phyloP scores from a whole-genome alignment of 306 rosid species.

The Malus domestica region ASM211411v1 NC_041805.1:1256501-1257000 shows the following conservation, averaged over 20 bases:
- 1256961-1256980: background rate
- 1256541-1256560: conserved; percentile 58
- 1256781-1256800: background rate
- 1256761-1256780: conserved; percentile 43
- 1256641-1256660: conserved; percentile 16
- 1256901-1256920: background rate
- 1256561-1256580: conserved; percentile 22
- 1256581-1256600: conserved; percentile 29
- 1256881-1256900: background rate
- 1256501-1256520: conserved; percentile 24
- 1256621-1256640: conserved; percentile 22
- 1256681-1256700: conserved; percentile 7
- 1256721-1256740: conserved; percentile 14
- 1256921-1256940: background rate
- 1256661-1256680: background rate
- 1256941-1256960: background rate
- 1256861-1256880: background rate
- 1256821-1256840: background rate
- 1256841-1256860: background rate
- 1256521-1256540: conserved; percentile 20
- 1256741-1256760: conserved; percentile 24
- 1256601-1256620: conserved; percentile 25
- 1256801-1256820: background rate
- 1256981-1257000: background rate
- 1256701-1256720: conserved; percentile 17